These are phyloP conservation scores for Arthrobotrys pseudoclavata DNA, from an alignment of 2,329 filamentous ascomycete genomes.

Conservation along the genomic window DNA sequence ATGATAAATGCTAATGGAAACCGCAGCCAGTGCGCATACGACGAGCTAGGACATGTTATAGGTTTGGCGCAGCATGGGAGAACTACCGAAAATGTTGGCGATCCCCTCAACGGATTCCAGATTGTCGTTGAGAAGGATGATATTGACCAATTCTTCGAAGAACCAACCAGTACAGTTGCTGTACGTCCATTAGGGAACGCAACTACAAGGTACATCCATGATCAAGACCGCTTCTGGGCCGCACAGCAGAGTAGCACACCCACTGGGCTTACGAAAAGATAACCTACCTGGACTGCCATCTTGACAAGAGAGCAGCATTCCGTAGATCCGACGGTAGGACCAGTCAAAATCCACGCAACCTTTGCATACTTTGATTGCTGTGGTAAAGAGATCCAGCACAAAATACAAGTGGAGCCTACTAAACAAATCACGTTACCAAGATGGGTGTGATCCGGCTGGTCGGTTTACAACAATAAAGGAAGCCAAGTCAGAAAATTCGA, in stretches of 20 bases:
- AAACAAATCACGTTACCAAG: neutral
- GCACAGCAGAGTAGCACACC: too few species aligned
- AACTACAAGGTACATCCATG: conserved; percentile 1
- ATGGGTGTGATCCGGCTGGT: conserved; percentile 61
- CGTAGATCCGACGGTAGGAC: neutral
- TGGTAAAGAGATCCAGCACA: conserved; percentile 32
- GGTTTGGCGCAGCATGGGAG: conserved; percentile 11
- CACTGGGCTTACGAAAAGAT: too few species aligned
- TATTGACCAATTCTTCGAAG: neutral
- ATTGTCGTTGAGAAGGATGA: neutral
- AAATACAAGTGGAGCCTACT: neutral
- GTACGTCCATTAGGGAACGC: conserved; percentile 1
- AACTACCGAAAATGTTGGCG: conserved; percentile 2
- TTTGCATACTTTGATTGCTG: conserved; percentile 49
- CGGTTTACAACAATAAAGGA: conserved; percentile 63
- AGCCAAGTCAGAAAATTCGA: conserved; percentile 59
- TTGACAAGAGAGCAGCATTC: neutral
- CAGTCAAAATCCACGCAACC: conserved; percentile 9
- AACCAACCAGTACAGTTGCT: neutral
- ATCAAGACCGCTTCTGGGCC: conserved; percentile 5
- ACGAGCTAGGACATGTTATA: conserved; percentile 9
- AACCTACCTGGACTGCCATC: too few species aligned
- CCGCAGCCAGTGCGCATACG: conserved; percentile 1
- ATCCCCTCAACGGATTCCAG: conserved; percentile 1
- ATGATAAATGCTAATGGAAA: conserved; percentile 32